Conservation (phyloP, 768 basidiomycete species). For the Pleurotus giganteus region DNA sequence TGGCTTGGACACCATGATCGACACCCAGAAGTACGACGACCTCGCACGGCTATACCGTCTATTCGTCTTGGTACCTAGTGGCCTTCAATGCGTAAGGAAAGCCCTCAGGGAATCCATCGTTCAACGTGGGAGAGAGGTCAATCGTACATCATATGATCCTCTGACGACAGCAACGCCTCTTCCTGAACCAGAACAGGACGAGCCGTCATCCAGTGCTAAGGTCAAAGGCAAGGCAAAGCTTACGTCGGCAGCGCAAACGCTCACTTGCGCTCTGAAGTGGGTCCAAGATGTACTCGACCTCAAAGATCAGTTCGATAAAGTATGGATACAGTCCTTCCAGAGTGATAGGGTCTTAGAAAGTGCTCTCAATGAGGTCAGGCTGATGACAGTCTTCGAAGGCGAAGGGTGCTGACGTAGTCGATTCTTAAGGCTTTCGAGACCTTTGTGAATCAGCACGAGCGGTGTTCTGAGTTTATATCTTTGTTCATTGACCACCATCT, state of each 20-base stretch:
- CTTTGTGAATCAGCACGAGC: conserved; percentile 86
- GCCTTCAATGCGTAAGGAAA: conserved; percentile 60
- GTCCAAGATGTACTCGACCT: conserved; percentile 87
- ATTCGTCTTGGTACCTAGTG: conserved; percentile 64
- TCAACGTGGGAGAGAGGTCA: conserved; percentile 76
- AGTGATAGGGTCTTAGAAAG: conserved; percentile 77
- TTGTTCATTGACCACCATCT: conserved; percentile 96
- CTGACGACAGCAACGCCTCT: conserved; percentile 36
- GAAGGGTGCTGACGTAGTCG: not conserved
- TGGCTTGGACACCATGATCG: conserved; percentile 86
- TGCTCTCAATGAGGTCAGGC: conserved; percentile 75
- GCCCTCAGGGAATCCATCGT: conserved; percentile 72
- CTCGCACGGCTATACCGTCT: conserved; percentile 78
- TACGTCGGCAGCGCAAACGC: conserved; percentile 43
- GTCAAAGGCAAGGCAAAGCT: conserved; percentile 38
- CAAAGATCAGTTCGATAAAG: conserved; percentile 85
- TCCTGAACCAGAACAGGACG: conserved; percentile 31
- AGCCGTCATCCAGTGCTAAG: conserved; percentile 43
- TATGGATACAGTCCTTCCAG: conserved; percentile 72
- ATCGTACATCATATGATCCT: conserved; percentile 50
- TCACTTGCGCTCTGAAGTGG: conserved; percentile 80
- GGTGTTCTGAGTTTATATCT: conserved; percentile 92
- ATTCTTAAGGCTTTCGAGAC: conserved; percentile 78
- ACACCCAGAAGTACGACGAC: conserved; percentile 73
- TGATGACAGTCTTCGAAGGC: not conserved